Conservation (phyloP, 2,329 filamentous ascomycete genomes). For the Colletotrichum horii region DNA sequence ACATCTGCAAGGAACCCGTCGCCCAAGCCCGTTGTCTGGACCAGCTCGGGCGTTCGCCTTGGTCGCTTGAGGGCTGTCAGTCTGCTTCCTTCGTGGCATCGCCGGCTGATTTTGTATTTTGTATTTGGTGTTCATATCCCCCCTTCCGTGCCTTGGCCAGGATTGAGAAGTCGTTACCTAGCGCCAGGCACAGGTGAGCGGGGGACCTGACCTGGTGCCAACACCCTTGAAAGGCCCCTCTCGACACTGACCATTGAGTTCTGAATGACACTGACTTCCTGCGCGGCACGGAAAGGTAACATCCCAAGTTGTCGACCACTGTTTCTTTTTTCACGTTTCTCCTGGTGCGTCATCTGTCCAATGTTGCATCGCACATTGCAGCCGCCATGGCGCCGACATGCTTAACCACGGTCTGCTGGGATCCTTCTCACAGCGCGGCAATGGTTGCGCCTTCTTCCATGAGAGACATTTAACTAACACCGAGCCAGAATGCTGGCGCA, state of each 20-base stretch:
- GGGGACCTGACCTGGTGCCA: background rate
- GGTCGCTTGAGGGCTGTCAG: background rate
- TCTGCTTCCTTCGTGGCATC: background rate
- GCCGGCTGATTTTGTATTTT: background rate
- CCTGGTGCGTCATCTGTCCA: background rate
- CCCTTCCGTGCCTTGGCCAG: background rate
- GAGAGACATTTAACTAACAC: background rate
- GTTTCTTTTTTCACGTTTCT: background rate
- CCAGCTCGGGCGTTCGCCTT: background rate
- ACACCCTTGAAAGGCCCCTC: background rate
- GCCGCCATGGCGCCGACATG: background rate
- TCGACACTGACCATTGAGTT: background rate
- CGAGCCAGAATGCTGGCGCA: background rate
- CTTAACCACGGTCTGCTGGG: background rate
- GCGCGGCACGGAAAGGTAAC: background rate
- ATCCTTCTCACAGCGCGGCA: background rate
- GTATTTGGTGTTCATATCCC: background rate
- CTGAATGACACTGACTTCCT: background rate
- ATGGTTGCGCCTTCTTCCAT: background rate
- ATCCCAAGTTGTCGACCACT: background rate
- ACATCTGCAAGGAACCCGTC: constrained; percentile 19
- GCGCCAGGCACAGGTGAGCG: background rate
- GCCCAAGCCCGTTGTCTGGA: background rate
- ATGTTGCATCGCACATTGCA: constrained; percentile 4
- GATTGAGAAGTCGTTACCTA: background rate